These are phyloP conservation scores for Chernovozyma aurita DNA, from an alignment of 1,139 yeast species.

Conservation along the genomic window DNA sequence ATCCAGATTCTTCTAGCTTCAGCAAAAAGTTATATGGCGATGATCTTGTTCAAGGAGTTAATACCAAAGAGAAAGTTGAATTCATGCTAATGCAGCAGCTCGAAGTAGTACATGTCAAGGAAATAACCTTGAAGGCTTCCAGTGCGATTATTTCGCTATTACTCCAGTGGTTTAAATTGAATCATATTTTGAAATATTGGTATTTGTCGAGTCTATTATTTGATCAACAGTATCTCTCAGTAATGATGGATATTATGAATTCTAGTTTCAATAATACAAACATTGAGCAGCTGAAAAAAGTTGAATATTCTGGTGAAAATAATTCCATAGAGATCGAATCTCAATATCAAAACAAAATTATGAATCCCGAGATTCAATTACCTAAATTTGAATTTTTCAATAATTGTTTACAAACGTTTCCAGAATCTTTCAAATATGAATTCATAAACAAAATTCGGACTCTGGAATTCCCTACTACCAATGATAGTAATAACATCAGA, in stretches of 20 bases:
- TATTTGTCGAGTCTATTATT: slow-evolving; percentile 67
- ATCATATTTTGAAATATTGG: slow-evolving; percentile 76
- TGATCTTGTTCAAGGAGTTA: slow-evolving; percentile 9
- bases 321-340: background rate
- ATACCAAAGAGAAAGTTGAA: slow-evolving; percentile 20
- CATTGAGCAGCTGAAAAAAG: slow-evolving; percentile 19
- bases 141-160: slow-evolving; percentile 51
- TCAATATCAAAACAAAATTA: slow-evolving; percentile 32
- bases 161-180: slow-evolving; percentile 72
- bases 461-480: slow-evolving; percentile 21
- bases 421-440: slow-evolving; percentile 13
- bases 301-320: background rate
- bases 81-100: slow-evolving; percentile 36
- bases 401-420: slow-evolving; percentile 26
- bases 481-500: slow-evolving; percentile 25
- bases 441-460: slow-evolving; percentile 30
- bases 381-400: slow-evolving; percentile 43
- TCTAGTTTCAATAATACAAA: slow-evolving; percentile 35
- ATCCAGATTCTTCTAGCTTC: slow-evolving; percentile 29
- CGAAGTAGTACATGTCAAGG: slow-evolving; percentile 59
- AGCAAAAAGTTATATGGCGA: slow-evolving; percentile 9
- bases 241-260: slow-evolving; percentile 34
- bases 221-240: slow-evolving; percentile 63
- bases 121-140: slow-evolving; percentile 59
- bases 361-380: slow-evolving; percentile 43